These are phyloP conservation scores for Elsinoe arachidis DNA, from an alignment of 2,329 filamentous ascomycete species.

Conservation along the genomic window DNA sequence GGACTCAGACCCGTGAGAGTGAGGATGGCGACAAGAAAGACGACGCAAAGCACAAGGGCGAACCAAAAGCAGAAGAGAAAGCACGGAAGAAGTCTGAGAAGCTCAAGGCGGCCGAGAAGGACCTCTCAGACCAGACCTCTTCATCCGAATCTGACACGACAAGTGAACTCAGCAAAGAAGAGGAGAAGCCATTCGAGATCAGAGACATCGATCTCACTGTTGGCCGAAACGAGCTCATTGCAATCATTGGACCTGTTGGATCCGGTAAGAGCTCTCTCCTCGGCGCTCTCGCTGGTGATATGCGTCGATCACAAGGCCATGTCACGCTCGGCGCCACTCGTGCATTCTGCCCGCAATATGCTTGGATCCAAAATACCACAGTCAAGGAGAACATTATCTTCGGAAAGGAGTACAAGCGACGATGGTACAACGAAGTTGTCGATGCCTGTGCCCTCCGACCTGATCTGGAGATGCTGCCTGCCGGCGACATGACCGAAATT, in stretches of 20 bases:
- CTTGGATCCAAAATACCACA: conserved; percentile 92
- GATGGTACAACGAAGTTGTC: conserved; percentile 79
- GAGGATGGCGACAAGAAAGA: conserved; percentile 31
- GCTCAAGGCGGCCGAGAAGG: conserved; percentile 24
- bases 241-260: conserved; percentile 80
- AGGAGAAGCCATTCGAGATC: conserved; percentile 62
- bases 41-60: conserved; percentile 32
- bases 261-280: conserved; percentile 86
- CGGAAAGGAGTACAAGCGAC: conserved; percentile 61
- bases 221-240: conserved; percentile 67
- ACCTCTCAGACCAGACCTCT: conserved; percentile 18
- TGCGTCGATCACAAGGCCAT: conserved; percentile 71
- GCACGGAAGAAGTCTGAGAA: conserved; percentile 34
- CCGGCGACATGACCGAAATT: conserved; percentile 83
- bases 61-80: conserved; percentile 39
- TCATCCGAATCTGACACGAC: conserved; percentile 1
- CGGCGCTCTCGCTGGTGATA: conserved; percentile 83
- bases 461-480: conserved; percentile 88
- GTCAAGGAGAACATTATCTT: conserved; percentile 86
- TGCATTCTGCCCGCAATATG: conserved; percentile 91
- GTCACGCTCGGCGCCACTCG: conserved; percentile 68
- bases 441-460: conserved; percentile 75
- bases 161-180: conserved; percentile 49
- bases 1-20: conserved; percentile 45
- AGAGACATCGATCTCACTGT: conserved; percentile 59